Conservation (phyloP, 306 rosid species). For the Arachis stenosperma region DNA sequence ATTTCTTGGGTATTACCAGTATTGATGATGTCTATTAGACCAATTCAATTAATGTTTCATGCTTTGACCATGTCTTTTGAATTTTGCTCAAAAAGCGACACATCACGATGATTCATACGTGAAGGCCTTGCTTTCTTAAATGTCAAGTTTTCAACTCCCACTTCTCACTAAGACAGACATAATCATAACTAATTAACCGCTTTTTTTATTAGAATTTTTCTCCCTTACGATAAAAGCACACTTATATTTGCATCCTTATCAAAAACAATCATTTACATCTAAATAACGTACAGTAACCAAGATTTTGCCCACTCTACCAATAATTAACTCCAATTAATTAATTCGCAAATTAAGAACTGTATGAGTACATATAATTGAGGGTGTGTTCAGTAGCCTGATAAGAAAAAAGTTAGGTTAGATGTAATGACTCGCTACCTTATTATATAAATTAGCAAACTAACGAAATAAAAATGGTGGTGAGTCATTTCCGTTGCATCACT, state of each 20-base stretch:
- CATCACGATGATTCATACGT: slow-evolving; percentile 40
- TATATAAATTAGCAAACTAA: not conserved
- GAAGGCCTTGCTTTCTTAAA: slow-evolving; percentile 33
- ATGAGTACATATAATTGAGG: slow-evolving; percentile 7
- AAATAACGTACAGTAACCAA: not conserved
- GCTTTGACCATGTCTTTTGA: slow-evolving; percentile 17
- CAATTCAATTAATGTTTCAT: slow-evolving; percentile 29
- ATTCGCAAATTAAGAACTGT: not conserved
- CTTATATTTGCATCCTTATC: slow-evolving; percentile 25
- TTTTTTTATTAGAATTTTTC: slow-evolving; percentile 17
- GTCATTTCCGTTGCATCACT: slow-evolving; percentile 35
- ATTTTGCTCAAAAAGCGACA: slow-evolving; percentile 31
- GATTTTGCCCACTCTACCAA: slow-evolving; percentile 4
- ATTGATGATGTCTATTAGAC: slow-evolving; percentile 35
- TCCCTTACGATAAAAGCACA: not conserved
- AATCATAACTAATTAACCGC: slow-evolving; percentile 47
- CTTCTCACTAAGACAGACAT: slow-evolving; percentile 46
- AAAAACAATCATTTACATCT: slow-evolving; percentile 27
- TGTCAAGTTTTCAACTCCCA: slow-evolving; percentile 40
- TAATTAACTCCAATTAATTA: not conserved
- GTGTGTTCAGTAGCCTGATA: not conserved
- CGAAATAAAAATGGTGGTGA: slow-evolving; percentile 27
- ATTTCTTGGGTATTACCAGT: slow-evolving; percentile 6
- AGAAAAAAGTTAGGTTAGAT: slow-evolving; percentile 29
- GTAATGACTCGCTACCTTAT: slow-evolving; percentile 43